A percentile compares a stretch with the other conserved stretches of the same genome.
Conservation (phyloP, 2,329 filamentous ascomycete species). For the Cladosporium oxysporum region DNA sequence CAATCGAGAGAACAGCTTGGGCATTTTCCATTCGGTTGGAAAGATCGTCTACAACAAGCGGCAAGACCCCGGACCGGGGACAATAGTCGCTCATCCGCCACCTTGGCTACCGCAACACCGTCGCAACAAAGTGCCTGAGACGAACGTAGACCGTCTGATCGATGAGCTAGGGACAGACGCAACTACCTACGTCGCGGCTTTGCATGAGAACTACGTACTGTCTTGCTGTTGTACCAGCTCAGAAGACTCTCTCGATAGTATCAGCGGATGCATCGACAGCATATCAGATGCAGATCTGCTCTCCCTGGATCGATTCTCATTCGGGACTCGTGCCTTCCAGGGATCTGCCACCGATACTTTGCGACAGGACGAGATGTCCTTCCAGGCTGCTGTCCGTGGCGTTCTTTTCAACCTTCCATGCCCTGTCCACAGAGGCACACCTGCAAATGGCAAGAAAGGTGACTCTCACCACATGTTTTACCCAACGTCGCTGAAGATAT, state of each 20-base stretch:
- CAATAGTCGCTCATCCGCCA: conserved; percentile 45
- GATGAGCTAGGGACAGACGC: conserved; percentile 93
- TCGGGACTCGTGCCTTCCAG: conserved; percentile 54
- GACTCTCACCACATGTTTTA: conserved; percentile 91
- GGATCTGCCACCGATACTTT: conserved; percentile 66
- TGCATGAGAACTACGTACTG: conserved; percentile 90
- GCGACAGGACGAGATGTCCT: conserved; percentile 90
- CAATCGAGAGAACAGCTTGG: conserved; percentile 83
- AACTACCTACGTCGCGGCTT: conserved; percentile 81
- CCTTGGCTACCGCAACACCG: conserved; percentile 48
- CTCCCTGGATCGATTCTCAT: conserved; percentile 69
- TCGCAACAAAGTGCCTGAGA: conserved; percentile 48
- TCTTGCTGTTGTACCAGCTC: conserved; percentile 71
- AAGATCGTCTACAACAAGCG: conserved; percentile 97
- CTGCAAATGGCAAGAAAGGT: conserved; percentile 34
- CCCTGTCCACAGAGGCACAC: conserved; percentile 69
- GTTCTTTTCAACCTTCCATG: conserved; percentile 80
- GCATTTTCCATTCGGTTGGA: conserved; percentile 93
- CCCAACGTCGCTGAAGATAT: conserved; percentile 78
- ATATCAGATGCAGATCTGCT: conserved; percentile 88
- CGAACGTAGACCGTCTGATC: conserved; percentile 67
- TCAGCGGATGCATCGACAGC: conserved; percentile 82
- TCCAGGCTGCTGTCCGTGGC: conserved; percentile 85
- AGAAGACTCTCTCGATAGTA: conserved; percentile 67
- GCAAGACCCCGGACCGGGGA: conserved; percentile 53